Conservation (phyloP, 2,329 filamentous ascomycete species). For the Clathrospora elynae region DNA sequence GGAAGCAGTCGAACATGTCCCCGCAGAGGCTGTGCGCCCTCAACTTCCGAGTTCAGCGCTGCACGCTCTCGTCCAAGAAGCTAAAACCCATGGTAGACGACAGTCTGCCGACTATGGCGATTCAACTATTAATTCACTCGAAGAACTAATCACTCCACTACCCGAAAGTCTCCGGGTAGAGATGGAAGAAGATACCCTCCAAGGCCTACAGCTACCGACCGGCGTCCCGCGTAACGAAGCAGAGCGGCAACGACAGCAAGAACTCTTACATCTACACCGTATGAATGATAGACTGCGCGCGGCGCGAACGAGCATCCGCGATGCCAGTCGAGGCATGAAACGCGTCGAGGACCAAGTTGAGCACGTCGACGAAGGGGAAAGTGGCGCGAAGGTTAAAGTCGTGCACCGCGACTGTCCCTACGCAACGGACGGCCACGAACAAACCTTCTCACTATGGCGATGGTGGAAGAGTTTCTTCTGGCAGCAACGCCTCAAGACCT, state of each 20-base stretch:
- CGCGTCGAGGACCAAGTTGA: slow-evolving; percentile 51
- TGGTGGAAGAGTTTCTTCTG: slow-evolving; percentile 38
- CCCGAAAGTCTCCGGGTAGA: slow-evolving; percentile 28
- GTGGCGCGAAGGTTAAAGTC: slow-evolving; percentile 17
- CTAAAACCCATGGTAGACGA: slow-evolving; percentile 30
- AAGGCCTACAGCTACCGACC: slow-evolving; percentile 36
- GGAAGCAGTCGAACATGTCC: slow-evolving; percentile 2
- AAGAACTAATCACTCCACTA: slow-evolving; percentile 49
- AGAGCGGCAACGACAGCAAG: slow-evolving; percentile 51
- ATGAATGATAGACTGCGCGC: slow-evolving; percentile 51
- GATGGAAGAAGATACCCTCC: slow-evolving; percentile 43
- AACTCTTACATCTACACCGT: slow-evolving; percentile 49
- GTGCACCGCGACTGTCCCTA: slow-evolving; percentile 30
- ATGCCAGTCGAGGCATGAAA: slow-evolving; percentile 51
- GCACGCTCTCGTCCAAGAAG: slow-evolving; percentile 50
- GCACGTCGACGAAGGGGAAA: slow-evolving; percentile 27
- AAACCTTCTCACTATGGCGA: slow-evolving; percentile 25
- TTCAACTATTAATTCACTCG: slow-evolving; percentile 55
- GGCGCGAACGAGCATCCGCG: slow-evolving; percentile 51
- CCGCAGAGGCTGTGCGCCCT: slow-evolving; percentile 21
- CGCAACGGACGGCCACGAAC: slow-evolving; percentile 10
- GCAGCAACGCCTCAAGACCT: slow-evolving; percentile 27
- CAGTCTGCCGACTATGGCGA: slow-evolving; percentile 49
- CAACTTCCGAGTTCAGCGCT: slow-evolving; percentile 45
- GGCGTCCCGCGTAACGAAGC: slow-evolving; percentile 45